A percentile compares a stretch with the other conserved stretches of the same genome.
These are phyloP conservation scores for Tylopilus sp. DNA, from an alignment of 1,284 basidiomycete species.

Conservation along the genomic window DNA sequence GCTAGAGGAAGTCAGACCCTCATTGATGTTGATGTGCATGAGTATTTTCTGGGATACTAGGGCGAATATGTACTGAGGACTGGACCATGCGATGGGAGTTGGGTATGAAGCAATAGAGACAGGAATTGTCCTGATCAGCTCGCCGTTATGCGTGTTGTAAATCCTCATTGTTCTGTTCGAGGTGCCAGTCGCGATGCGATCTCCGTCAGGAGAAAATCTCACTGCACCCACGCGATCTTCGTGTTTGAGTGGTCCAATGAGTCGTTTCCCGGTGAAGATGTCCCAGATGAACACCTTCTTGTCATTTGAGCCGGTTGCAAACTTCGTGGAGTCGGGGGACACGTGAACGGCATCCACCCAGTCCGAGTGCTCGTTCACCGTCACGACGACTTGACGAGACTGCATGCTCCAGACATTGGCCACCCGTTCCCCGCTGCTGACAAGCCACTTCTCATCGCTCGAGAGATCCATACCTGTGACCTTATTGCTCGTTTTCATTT, in stretches of 20 bases:
- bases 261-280: neutral
- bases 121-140: neutral
- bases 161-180: neutral
- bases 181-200: neutral
- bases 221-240: neutral
- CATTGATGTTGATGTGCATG: neutral
- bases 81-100: neutral
- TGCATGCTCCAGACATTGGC: neutral
- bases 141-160: neutral
- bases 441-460: neutral
- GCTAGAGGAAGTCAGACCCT: neutral
- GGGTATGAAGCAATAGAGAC: neutral
- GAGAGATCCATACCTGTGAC: neutral
- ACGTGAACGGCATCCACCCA: conserved; percentile 1
- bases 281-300: neutral
- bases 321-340: neutral
- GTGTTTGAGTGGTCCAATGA: neutral
- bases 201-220: conserved; percentile 1
- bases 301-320: neutral
- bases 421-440: neutral
- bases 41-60: neutral
- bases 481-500: neutral
- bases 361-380: neutral
- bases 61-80: neutral
- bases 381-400: neutral